phyloP scores from a whole-genome alignment of 2,329 filamentous ascomycete species.

The Talaromyces sp. region DNA sequence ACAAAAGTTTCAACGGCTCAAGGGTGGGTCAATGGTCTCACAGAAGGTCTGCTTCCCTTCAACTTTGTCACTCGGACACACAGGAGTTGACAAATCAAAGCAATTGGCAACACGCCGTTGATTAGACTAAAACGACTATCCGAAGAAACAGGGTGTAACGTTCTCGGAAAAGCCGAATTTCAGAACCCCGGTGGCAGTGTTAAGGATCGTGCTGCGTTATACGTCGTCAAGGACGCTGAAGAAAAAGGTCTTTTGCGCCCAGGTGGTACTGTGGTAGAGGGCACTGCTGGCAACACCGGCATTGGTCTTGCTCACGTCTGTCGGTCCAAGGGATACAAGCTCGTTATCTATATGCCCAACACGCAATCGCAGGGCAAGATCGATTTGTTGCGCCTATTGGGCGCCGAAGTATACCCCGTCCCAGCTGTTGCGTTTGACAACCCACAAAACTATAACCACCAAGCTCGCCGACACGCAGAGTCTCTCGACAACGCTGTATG shows the following conservation, averaged over 20 bases:
- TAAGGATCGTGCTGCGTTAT: slow-evolving; percentile 94
- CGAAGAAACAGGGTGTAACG: slow-evolving; percentile 83
- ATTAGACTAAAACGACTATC: slow-evolving; percentile 87
- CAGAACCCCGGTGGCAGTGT: slow-evolving; percentile 96
- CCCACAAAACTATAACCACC: slow-evolving; percentile 96
- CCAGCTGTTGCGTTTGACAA: slow-evolving; percentile 95
- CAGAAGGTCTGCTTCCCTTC: slow-evolving; percentile 60
- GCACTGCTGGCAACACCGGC: slow-evolving; percentile 95
- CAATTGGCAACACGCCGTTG: slow-evolving; percentile 94
- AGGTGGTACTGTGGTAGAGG: slow-evolving; percentile 93
- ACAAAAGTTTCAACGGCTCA: slow-evolving; percentile 75
- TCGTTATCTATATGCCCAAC: slow-evolving; percentile 99
- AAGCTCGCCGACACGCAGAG: slow-evolving; percentile 87
- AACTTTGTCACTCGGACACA: background rate
- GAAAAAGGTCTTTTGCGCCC: slow-evolving; percentile 75
- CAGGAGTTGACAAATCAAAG: slow-evolving; percentile 44
- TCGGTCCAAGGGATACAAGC: slow-evolving; percentile 82
- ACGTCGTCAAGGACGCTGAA: slow-evolving; percentile 90
- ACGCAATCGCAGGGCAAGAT: slow-evolving; percentile 98
- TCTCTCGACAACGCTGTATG: slow-evolving; percentile 82
- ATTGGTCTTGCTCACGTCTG: slow-evolving; percentile 98
- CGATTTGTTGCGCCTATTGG: slow-evolving; percentile 82
- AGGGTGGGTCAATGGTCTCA: slow-evolving; percentile 70
- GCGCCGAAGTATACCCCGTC: slow-evolving; percentile 92
- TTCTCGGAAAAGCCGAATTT: slow-evolving; percentile 97